Base-by-base conservation (phyloP, 257 asterid species). In the Rubia yunnanensis region DNA sequence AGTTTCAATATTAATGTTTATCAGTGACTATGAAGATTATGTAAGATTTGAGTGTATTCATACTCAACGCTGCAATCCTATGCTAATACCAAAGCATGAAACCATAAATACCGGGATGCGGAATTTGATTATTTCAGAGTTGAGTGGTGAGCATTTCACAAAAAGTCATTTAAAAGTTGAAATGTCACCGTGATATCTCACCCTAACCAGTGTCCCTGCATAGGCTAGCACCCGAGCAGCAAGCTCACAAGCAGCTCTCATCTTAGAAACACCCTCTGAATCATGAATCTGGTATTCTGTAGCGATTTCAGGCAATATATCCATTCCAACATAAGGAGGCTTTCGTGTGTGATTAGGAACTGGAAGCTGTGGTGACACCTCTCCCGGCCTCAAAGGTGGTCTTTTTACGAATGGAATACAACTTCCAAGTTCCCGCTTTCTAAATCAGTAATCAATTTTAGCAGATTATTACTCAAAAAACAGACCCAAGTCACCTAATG, bases 191-290 rank as follows among this genome's bases (percentile, higher is more conserved):
- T 58, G 56, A 39, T 75, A 55, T 72, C 96, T 81, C 78, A 92
- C 98, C 92, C 91, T 80, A 71, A 92, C 85, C 77, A 92, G 76
- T 65, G 98, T 85, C 60, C 98, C 97, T 28, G 89, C 98, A 83
- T 70, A 78, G 72, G 87, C 96, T 27, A 89, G 78, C 65, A 92
- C 95, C 71, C 83, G 83, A 62, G 97, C 98, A 80, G 98, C 97
- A 75, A 92, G 95, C 78, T 87, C 95, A 69, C 98, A 82, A 17
- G 97, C 97, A 80, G 95, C 95, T 73, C 84, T 89, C 98, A 92
- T 84, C 48, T 71, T 77, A 70, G 72, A 79, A 76, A 89, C 75
- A 54, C 94, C 98, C 80, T 89, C 91, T 11, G 86, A 49, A 80
- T 87, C 97, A 70, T 84, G 97, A 70, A 84, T 77, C 72, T 92